These are phyloP conservation scores for Syncephalastrum racemosum DNA, from an alignment of 371 early-diverging fungal species.

Conservation along the genomic window DNA sequence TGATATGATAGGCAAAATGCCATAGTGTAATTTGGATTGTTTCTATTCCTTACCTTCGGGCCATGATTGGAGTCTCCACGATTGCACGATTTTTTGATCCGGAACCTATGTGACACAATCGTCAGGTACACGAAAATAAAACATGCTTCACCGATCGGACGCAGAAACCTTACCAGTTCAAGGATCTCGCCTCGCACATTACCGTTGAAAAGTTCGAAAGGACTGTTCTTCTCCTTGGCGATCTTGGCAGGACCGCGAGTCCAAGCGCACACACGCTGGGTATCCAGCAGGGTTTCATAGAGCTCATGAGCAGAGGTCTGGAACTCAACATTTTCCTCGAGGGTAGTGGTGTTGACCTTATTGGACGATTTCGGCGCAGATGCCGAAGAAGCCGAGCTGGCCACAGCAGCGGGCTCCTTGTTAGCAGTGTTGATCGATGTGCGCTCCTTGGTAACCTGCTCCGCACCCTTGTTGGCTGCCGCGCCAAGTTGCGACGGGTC, in stretches of 20 bases:
- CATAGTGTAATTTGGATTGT: no score
- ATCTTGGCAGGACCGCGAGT: constrained; percentile 68
- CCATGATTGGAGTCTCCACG: constrained; percentile 88
- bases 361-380: constrained; percentile 18
- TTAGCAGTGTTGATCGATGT: constrained; percentile 14
- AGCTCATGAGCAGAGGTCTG: constrained; percentile 86
- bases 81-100: constrained; percentile 79
- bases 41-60: constrained; percentile 56
- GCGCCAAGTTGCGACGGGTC: constrained; percentile 50
- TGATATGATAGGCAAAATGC: no score
- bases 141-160: background rate
- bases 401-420: constrained; percentile 17
- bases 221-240: constrained; percentile 52
- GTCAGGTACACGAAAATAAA: background rate
- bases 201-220: constrained; percentile 82
- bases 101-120: constrained; percentile 32
- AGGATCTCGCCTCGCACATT: constrained; percentile 83
- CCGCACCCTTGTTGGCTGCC: constrained; percentile 32
- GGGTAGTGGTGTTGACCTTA: constrained; percentile 65
- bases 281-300: constrained; percentile 77
- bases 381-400: constrained; percentile 19
- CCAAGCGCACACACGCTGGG: constrained; percentile 78
- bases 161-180: constrained; percentile 53
- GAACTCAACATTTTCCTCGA: constrained; percentile 81
- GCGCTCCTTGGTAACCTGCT: constrained; percentile 21